Evolutionary conservation across 2,329 filamentous ascomycete species (phyloP).

Genomic region (Fusarium sp.): DNA sequence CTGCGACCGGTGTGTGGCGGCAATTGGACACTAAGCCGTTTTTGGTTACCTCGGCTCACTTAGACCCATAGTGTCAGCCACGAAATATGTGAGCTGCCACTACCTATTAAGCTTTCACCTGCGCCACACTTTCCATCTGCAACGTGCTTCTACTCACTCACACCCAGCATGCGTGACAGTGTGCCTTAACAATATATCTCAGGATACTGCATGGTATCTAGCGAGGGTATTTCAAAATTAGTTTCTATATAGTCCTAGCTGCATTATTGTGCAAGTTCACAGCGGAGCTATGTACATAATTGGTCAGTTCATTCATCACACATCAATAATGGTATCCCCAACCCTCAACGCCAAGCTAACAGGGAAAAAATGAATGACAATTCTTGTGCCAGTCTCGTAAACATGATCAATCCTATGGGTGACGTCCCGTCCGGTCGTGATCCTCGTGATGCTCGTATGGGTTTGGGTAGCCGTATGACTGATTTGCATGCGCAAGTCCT

Average conservation of each 20-base stretch:
- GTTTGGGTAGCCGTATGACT: not conserved
- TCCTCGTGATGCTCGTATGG: conserved; percentile 9
- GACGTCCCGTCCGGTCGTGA: conserved; percentile 4
- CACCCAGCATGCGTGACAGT: not conserved
- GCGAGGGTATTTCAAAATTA: not conserved
- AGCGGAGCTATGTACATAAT: not conserved
- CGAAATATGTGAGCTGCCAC: not conserved
- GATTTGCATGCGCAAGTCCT: not conserved
- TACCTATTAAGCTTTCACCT: not conserved
- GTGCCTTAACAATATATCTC: not conserved
- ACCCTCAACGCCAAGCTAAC: conserved; percentile 26
- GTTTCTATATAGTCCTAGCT: not conserved
- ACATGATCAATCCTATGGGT: not conserved
- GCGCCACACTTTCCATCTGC: too few relatives aligned
- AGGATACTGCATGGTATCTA: not conserved
- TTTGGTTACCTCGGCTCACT: not conserved
- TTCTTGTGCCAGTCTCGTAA: not conserved
- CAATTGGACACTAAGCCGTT: conserved; percentile 11
- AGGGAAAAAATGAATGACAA: not conserved
- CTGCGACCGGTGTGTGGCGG: conserved; percentile 44
- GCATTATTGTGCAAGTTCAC: not conserved
- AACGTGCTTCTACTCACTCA: not conserved
- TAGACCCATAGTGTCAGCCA: not conserved
- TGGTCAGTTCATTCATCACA: conserved; percentile 5
- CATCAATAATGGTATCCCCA: conserved; percentile 26